Evolutionary conservation across 2,329 filamentous ascomycete genomes (phyloP), one percentile per base, ranked within the genome.

Genomic region (Penicillium sp.): DNA sequence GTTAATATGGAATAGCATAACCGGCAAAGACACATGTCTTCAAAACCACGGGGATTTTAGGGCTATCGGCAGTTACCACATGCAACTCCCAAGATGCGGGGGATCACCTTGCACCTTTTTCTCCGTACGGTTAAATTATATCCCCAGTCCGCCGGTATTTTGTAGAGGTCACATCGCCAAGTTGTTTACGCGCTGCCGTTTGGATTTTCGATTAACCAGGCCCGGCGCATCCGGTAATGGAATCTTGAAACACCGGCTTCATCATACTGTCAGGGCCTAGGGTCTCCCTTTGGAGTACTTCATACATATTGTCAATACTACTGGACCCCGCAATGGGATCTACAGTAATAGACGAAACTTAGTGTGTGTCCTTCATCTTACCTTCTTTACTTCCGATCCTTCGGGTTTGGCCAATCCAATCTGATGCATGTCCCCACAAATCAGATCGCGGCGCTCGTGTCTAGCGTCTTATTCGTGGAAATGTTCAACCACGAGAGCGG

Each of bases 301-400:
- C n/a, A n/a, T n/a, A n/a, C n/a, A n/a, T n/a, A 20, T 18, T 9
- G n/a, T 29, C 29, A 5, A 32, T 40, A 37, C 42, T 44, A 44
- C 35, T 42, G 34, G 49, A 45, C 32, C 50, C 55, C 47, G 32
- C 42, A 39, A 31, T 37, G 38, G 1, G 50, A 53, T 52, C 32
- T 29, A 44, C 53, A 48, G 14, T 42, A 10, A 40, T 53, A 45
- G 51, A 46, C 54, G 53, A 54, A 44, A 31, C 51, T 31, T 31
- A 31, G 16, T 6, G 16, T 35, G 14, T 39, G 39, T 54, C 54
- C 58, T 61, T 54, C 51, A 56, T 37, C 16, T 57, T 53, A 55
- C 40, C 31, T 35, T 47, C n/a, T 34, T 57, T 35, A 47, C 40
- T 43, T 45, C 32, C 5, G 18, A 37, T 34, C 46, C 53, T 54